Evolutionary conservation across 2,329 filamentous ascomycete genomes (phyloP), one percentile per base, ranked within the genome.

Genomic region (Epichloe coenophiala): DNA sequence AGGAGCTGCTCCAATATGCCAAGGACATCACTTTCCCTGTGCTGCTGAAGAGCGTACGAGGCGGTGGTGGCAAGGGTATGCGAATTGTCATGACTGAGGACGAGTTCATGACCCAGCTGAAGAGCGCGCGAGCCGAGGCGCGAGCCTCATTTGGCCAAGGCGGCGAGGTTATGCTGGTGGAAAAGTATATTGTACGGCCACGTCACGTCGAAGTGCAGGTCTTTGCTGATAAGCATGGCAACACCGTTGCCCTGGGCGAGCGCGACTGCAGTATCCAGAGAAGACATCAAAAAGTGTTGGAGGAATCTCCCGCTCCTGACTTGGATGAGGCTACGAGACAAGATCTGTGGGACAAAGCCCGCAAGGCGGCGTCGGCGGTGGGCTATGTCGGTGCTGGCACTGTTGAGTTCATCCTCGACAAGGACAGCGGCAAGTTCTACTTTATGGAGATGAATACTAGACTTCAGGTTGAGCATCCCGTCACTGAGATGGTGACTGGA

Each of bases 401-500:
- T 0, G 85, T 95, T 19, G 89, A 95, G 67, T 95, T 90, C 61
- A 85, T 95, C 42, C 83, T 95, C 5, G 88, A 95, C 65, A 86
- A 88, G 62, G 81, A 87, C 59, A 83, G 81, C 5, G 86, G 82
- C 45, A 78, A 84, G 42, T 95, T 93, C 65, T 95, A 80, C 66
- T 87, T 87, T 59, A 84, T 86, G 77, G 84, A 87, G 68, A 86
- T 87, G 77, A 85, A 88, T 61, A 96, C 93, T 0, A 78, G 93
- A 48, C 72, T 98, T 19, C 93, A 98, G 67, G 93, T 98, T 47
- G 93, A 98, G 69, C 93, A 98, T 61, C 93, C 93, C 0, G 93
- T 97, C 19, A 97, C 74, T 43, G 78, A 80, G 64, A 81, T 81
- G 74, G 78, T 83, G 46, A 84, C 80, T 2, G 80, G 80, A 5